phyloP scores from a whole-genome alignment of 2,329 filamentous ascomycete genomes.

The Penicillium oxalicum region DNA sequence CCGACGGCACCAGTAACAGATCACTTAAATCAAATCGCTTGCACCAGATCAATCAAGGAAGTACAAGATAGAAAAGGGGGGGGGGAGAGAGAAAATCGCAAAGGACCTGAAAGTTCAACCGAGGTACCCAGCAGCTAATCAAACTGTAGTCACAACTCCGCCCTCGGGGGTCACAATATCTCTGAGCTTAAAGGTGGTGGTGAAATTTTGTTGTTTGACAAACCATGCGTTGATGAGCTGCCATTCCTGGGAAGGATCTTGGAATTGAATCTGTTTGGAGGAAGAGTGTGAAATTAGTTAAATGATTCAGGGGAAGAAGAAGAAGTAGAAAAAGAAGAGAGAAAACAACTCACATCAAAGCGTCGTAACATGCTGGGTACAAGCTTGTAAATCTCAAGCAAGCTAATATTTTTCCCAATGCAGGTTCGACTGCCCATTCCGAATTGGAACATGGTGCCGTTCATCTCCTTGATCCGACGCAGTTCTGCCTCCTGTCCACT shows the following conservation, averaged over 20 bases:
- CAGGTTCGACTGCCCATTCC: slow-evolving; percentile 16
- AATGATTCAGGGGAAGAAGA: no score
- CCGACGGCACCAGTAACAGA: no score
- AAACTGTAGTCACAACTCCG: background rate
- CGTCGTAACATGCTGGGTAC: slow-evolving; percentile 20
- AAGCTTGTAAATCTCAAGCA: slow-evolving; percentile 25
- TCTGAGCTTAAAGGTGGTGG: slow-evolving; percentile 4
- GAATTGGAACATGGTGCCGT: slow-evolving; percentile 16
- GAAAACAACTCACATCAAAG: slow-evolving; percentile 3
- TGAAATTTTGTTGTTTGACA: slow-evolving; percentile 7
- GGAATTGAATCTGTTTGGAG: slow-evolving; percentile 1
- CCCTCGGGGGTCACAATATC: slow-evolving; percentile 4
- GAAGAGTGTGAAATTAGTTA: background rate
- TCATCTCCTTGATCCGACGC: slow-evolving; percentile 10
- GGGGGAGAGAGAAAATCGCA: no score
- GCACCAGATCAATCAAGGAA: no score
- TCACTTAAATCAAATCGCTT: no score
- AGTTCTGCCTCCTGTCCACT: background rate
- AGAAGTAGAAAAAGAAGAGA: no score
- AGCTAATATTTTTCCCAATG: slow-evolving; percentile 24
- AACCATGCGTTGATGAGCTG: slow-evolving; percentile 8
- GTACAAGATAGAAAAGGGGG: no score
- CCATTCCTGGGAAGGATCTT: slow-evolving; percentile 5
- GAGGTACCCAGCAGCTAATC: background rate
- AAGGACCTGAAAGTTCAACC: no score